Percentiles rank a stretch among this genome's conserved stretches.
Evolutionary conservation across 495 filamentous ascomycete species (phyloP).

Genomic region (Letharia lupina): DNA sequence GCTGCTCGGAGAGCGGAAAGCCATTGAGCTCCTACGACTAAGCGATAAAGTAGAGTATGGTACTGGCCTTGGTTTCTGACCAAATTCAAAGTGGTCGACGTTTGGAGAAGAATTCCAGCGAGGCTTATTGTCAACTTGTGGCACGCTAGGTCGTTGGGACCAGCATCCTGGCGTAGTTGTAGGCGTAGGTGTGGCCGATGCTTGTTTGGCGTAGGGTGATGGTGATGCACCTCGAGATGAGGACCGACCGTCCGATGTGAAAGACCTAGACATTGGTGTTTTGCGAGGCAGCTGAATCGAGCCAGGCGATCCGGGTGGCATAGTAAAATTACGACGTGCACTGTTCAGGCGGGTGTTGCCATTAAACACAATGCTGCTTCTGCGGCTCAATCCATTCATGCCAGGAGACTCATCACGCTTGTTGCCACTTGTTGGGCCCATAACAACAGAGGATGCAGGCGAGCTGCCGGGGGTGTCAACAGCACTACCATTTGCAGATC

Average conservation of each 20-base stretch:
- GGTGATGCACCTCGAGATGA: slow-evolving; percentile 34
- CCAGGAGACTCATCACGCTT: slow-evolving; percentile 34
- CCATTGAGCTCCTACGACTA: slow-evolving; percentile 44
- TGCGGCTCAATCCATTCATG: slow-evolving; percentile 39
- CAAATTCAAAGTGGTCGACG: slow-evolving; percentile 55
- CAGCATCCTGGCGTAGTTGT: slow-evolving; percentile 50
- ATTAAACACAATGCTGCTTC: slow-evolving; percentile 45
- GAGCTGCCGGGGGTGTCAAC: slow-evolving; percentile 70
- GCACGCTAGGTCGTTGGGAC: slow-evolving; percentile 38
- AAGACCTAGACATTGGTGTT: slow-evolving; percentile 26
- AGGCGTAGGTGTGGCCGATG: slow-evolving; percentile 49
- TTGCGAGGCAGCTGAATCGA: slow-evolving; percentile 38
- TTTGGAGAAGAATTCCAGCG: slow-evolving; percentile 75
- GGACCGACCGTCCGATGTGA: slow-evolving; percentile 22
- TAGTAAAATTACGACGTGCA: slow-evolving; percentile 35
- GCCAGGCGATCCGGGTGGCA: slow-evolving; percentile 32
- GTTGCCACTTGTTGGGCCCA: slow-evolving; percentile 41
- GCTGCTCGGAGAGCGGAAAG: slow-evolving; percentile 33
- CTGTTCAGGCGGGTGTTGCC: slow-evolving; percentile 33
- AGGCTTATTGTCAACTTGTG: slow-evolving; percentile 52
- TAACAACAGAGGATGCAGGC: slow-evolving; percentile 79
- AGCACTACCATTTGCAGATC: slow-evolving; percentile 63
- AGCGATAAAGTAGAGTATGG: slow-evolving; percentile 54
- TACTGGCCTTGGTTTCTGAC: slow-evolving; percentile 62
- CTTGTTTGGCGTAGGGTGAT: slow-evolving; percentile 39